Base-by-base conservation (phyloP, 140 eudicot species). In the Ambrosia hybrid region DNA sequence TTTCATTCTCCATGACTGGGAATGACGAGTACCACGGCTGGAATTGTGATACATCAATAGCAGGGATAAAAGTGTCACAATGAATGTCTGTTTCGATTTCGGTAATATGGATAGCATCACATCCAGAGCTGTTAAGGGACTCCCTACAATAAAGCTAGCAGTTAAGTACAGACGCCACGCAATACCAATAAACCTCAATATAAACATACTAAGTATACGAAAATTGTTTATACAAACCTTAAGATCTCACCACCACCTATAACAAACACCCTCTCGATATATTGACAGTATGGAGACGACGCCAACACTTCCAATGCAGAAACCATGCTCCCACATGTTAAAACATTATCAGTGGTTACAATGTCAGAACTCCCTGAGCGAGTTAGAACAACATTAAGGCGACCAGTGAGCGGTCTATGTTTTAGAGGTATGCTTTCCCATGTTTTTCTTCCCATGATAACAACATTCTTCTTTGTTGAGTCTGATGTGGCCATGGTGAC, bases 41-140 rank as follows among this genome's bases (percentile, higher is more conserved):
- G 74, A 82, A 94, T 67, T 79, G 51, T 33, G 96, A 94, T 71
- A 70, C 52, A 58, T 94, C 85, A 21, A 94, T 71, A 61, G 89
- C 77, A 71, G 97, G 99, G 57, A 88, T 94, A 68, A 90, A 94
- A 71, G 96, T 94, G 77, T 94, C 99, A 76, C 99, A 94, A 65
- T 85, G 86, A 57, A 93, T 46, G 55, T 62, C 61, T 10, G 83
- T 30, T 79, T 84, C 87, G 37, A 94, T 88, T 81, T 94, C 97
- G n/a, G 99, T 90, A n/a, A 90, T 67, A 63, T 94, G 99, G 76
- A 94, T 87, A n/a, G 97, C 99, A 75, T 88, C 92, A 70, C 99
- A 94, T 73, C 85, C 87, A 57, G 83, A 83, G 38, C 85, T 85
- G 70, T 94, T 91, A 6, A 90, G 90, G 8, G 96, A 73, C 70